Conservation (phyloP, 2,329 filamentous ascomycete genomes). For the Dactylellina sp. region DNA sequence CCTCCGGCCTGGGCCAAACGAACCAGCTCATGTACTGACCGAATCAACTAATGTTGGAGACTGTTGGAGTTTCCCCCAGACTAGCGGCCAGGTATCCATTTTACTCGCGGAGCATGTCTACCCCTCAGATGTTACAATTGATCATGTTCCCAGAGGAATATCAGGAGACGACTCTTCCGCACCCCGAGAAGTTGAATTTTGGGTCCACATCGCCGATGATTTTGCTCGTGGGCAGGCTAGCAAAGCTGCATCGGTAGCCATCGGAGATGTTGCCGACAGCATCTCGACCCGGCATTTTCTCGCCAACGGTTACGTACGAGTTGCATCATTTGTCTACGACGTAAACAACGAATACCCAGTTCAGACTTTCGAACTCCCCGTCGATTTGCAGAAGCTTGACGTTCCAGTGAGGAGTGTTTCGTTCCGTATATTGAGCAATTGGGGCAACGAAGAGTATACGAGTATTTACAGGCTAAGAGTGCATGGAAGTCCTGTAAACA, state of each 20-base stretch:
- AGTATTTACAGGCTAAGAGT: slow-evolving; percentile 75
- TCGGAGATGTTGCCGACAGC: slow-evolving; percentile 47
- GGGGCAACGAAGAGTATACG: slow-evolving; percentile 71
- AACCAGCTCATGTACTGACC: slow-evolving; percentile 51
- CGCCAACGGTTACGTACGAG: slow-evolving; percentile 68
- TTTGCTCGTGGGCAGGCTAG: slow-evolving; percentile 64
- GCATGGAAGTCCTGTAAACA: slow-evolving; percentile 65
- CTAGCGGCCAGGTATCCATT: slow-evolving; percentile 75
- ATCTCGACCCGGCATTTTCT: slow-evolving; percentile 59
- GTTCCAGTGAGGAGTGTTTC: slow-evolving; percentile 69
- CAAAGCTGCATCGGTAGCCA: slow-evolving; percentile 64
- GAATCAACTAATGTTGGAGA: slow-evolving; percentile 74
- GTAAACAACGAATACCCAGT: slow-evolving; percentile 64
- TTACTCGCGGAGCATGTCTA: slow-evolving; percentile 71
- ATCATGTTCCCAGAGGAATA: slow-evolving; percentile 75
- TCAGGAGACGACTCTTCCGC: slow-evolving; percentile 73
- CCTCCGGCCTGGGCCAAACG: slow-evolving; percentile 35
- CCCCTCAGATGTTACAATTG: slow-evolving; percentile 77
- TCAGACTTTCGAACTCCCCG: slow-evolving; percentile 69
- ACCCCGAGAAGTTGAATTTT: slow-evolving; percentile 77
- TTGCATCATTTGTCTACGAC: slow-evolving; percentile 71
- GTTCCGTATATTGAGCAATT: slow-evolving; percentile 71
- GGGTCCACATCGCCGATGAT: slow-evolving; percentile 70
- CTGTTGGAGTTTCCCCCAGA: slow-evolving; percentile 80
- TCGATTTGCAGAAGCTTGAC: slow-evolving; percentile 67